Base-by-base conservation (phyloP, 768 basidiomycete species). In the Amanita polypyramis region DNA sequence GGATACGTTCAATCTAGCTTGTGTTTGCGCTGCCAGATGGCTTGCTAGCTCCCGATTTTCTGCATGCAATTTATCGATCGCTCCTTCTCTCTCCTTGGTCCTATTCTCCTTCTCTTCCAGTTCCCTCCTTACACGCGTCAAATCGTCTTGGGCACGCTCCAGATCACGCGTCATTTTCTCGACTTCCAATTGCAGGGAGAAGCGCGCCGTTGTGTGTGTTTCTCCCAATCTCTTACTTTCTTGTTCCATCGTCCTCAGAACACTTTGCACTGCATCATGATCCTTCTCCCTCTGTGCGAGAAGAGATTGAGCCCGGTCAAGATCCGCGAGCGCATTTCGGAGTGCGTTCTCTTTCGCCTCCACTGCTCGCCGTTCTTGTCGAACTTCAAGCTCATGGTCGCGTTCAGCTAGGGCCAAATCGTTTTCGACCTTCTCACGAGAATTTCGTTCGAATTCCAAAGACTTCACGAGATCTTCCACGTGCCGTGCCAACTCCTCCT, bases 181-280 rank as follows among this genome's bases (percentile, higher is more conserved):
- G 1, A 87, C 72, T 62, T 99, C 94, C 15, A 97, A 75, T 61
- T 96, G 89, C 27, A 97, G 66, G 0, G 87, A 87, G 68, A 91
- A 89, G 37, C 80, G 73, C 19, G 91, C 85, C 2, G 81, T 83
- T 0, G 85, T 84, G 57, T 86, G 85, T 10, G 82, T 79, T 65
- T 95, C 90, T 17, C 94, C 94, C 0, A 83, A 73, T 49, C 79
- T 74, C 65, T 83, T 82, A 19, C 81, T 79, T 62, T 93, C 89
- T 23, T 72, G 68, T 58, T 96, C 91, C 40, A 87, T 63, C 1
- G 70, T 63, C 53, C 79, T 75, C n/a, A 96, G 67, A 0, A 82
- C 82, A 5, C 63, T 63, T 57, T 96, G 87, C 2, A 96, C 76
- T 0, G 78, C 74, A 1, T 69, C 67, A 10, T 97, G 65, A 57